Percentiles rank a stretch among this genome's conserved stretches.
These are phyloP conservation scores for Sanghuangporus sanghuang DNA, from an alignment of 1,284 basidiomycete species.

Conservation along the genomic window DNA sequence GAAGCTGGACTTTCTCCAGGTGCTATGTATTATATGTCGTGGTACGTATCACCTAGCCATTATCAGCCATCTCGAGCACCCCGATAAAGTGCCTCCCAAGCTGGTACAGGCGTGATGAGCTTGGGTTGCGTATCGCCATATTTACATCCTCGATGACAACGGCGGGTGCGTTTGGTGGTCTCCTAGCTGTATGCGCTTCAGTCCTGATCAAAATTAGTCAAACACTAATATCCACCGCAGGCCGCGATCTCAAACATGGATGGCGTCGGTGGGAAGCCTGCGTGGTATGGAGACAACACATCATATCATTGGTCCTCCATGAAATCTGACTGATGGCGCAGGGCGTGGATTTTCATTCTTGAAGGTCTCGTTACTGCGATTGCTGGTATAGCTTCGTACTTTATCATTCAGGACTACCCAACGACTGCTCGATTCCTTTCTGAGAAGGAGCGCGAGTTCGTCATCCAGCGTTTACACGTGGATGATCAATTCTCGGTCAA, in stretches of 20 bases:
- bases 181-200: constrained; percentile 48
- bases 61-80: not conserved
- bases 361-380: constrained; percentile 55
- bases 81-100: not conserved
- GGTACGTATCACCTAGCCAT: constrained; percentile 33
- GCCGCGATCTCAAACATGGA: constrained; percentile 67
- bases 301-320: not conserved
- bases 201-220: not conserved
- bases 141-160: constrained; percentile 72
- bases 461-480: constrained; percentile 60
- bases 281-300: constrained; percentile 25
- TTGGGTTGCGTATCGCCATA: constrained; percentile 57
- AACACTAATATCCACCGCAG: constrained; percentile 27
- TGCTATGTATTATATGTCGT: constrained; percentile 66
- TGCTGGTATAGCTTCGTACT: constrained; percentile 62
- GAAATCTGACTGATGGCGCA: constrained; percentile 10
- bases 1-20: constrained; percentile 69
- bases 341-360: constrained; percentile 58
- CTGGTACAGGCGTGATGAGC: constrained; percentile 68
- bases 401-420: constrained; percentile 77
- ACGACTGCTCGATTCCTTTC: constrained; percentile 74
- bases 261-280: constrained; percentile 58
- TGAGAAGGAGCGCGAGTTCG: constrained; percentile 59
- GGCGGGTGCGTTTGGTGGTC: constrained; percentile 65
- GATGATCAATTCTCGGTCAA: constrained; percentile 70